Conservation (phyloP, 805 yeast species). For the Candida chilensis region DNA sequence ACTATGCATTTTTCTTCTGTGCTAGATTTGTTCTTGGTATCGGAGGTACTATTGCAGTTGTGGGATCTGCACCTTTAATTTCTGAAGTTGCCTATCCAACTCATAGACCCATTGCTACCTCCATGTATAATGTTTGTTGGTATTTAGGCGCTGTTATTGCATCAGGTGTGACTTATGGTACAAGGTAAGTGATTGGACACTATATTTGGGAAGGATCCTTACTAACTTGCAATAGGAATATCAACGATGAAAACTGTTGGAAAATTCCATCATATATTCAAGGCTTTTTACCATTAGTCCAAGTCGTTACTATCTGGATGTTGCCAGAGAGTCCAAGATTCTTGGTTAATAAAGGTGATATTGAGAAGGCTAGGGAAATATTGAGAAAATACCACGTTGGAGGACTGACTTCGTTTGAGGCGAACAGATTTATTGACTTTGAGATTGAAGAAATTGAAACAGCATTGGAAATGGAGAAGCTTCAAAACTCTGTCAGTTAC, state of each 20-base stretch:
- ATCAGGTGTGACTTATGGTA: slow-evolving; percentile 28
- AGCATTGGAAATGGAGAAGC: slow-evolving; percentile 29
- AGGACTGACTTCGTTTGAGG: too few species aligned
- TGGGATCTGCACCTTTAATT: too few species aligned
- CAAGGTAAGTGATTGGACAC: slow-evolving; percentile 15
- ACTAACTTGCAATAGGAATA: too few species aligned
- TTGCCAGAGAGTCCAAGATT: slow-evolving; percentile 76
- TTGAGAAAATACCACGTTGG: too few species aligned
- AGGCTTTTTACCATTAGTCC: slow-evolving; percentile 21
- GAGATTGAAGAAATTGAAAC: slow-evolving; percentile 28
- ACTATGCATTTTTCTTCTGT: slow-evolving; percentile 21
- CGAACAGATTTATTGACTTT: slow-evolving; percentile 24
- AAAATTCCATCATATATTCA: slow-evolving; percentile 25
- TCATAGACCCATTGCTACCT: too few species aligned
- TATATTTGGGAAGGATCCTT: too few species aligned
- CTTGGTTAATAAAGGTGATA: slow-evolving; percentile 45
- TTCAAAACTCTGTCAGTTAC: slow-evolving; percentile 19
- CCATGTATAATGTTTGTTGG: slow-evolving; percentile 28
- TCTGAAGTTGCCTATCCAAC: too few species aligned
- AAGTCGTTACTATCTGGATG: slow-evolving; percentile 11
- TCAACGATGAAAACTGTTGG: slow-evolving; percentile 18
- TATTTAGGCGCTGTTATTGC: slow-evolving; percentile 27
- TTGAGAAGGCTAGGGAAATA: slow-evolving; percentile 48
- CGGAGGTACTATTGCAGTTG: slow-evolving; percentile 18
- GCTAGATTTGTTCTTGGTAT: slow-evolving; percentile 23